Evolutionary conservation across 352 stramenopile genomes (phyloP).

Genomic region (Globisporangium mamillatum): DNA sequence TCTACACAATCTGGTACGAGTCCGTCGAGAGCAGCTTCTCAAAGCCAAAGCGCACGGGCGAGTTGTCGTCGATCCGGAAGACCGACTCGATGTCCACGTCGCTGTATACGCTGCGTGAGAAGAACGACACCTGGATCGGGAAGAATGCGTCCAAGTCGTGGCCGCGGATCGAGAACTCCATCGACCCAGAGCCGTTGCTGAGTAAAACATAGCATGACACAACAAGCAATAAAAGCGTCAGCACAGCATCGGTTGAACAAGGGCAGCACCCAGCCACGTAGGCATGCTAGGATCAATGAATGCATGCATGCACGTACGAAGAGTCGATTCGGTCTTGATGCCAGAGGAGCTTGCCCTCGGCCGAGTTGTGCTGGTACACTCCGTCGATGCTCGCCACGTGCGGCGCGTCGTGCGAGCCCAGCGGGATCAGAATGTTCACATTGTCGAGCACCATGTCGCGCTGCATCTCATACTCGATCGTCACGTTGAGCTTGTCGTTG

Average conservation of each 20-base stretch:
- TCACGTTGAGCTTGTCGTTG: constrained; percentile 85
- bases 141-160: constrained; percentile 85
- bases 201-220: constrained; percentile 5
- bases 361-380: constrained; percentile 85
- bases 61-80: constrained; percentile 67
- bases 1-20: constrained; percentile 88
- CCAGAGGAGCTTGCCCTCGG: constrained; percentile 69
- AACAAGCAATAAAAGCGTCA: background rate
- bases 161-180: constrained; percentile 83
- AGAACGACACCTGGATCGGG: constrained; percentile 87
- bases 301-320: constrained; percentile 43
- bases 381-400: constrained; percentile 77
- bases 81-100: constrained; percentile 79
- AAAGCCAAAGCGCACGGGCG: constrained; percentile 75
- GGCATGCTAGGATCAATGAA: background rate
- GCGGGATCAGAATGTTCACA: constrained; percentile 81
- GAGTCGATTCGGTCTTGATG: constrained; percentile 78
- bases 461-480: constrained; percentile 86
- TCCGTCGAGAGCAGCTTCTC: constrained; percentile 87
- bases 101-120: constrained; percentile 86
- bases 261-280: background rate
- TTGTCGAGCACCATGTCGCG: constrained; percentile 88
- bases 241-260: background rate
- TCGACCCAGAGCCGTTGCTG: constrained; percentile 78
- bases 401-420: constrained; percentile 67